These are phyloP conservation scores for Paulownia fortunei DNA, from an alignment of 257 asterid species.

Conservation along the genomic window DNA sequence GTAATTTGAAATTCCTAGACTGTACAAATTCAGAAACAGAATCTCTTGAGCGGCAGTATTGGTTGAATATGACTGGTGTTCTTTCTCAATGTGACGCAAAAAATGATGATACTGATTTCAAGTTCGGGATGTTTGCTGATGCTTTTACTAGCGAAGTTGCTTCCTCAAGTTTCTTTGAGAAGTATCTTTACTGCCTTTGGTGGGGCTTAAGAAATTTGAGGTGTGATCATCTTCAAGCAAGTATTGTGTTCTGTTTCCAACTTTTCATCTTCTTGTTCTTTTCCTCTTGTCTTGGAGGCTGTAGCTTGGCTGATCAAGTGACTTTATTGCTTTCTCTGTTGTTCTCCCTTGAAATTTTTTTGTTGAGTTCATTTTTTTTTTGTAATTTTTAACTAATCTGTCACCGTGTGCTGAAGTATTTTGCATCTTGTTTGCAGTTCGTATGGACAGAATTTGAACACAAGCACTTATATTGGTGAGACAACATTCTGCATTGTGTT, in stretches of 20 bases:
- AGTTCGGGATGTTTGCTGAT: constrained; percentile 94
- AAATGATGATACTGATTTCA: constrained; percentile 78
- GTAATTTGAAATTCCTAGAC: constrained; percentile 60
- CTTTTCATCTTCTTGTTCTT: neutral
- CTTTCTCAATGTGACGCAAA: constrained; percentile 68
- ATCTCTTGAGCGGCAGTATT: constrained; percentile 42
- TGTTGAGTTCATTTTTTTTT: too few relatives aligned
- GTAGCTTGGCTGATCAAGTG: neutral
- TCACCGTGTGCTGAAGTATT: too few relatives aligned
- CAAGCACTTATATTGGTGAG: constrained; percentile 94
- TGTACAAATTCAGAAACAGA: constrained; percentile 38
- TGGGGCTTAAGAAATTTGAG: constrained; percentile 98
- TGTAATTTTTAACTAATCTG: too few relatives aligned
- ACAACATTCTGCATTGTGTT: constrained; percentile 69
- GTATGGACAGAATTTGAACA: constrained; percentile 81
- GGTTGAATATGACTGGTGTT: constrained; percentile 71
- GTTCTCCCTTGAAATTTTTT: too few relatives aligned
- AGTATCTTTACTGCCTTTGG: constrained; percentile 95
- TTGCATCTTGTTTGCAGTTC: constrained; percentile 72
- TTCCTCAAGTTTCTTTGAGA: constrained; percentile 65
- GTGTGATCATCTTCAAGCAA: constrained; percentile 37
- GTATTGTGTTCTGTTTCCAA: neutral
- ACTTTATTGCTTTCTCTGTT: too few relatives aligned
- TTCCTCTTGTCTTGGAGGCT: neutral
- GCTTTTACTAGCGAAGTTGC: constrained; percentile 88